Percentiles rank a stretch among this genome's conserved stretches.
phyloP scores from a whole-genome alignment of 2,329 filamentous ascomycete genomes.

The Shiraia sp. region DNA sequence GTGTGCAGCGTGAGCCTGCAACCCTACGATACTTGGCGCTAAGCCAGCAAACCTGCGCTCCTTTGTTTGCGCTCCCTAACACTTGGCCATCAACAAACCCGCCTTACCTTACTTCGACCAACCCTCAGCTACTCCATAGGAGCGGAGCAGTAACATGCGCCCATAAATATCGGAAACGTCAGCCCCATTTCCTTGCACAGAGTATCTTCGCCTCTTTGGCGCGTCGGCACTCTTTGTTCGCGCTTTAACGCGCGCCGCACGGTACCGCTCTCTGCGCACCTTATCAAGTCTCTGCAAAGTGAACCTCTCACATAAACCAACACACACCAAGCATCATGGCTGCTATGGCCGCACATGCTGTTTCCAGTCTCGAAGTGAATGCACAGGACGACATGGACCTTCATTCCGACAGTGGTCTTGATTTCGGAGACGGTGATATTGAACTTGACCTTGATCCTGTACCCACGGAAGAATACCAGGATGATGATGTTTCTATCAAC shows the following conservation, averaged over 20 bases:
- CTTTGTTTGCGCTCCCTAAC: neutral
- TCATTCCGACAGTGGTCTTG: conserved; percentile 51
- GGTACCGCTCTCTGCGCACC: neutral
- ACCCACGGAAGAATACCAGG: conserved; percentile 17
- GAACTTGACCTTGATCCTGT: conserved; percentile 57
- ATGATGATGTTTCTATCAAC: conserved; percentile 61
- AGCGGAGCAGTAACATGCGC: too few species aligned
- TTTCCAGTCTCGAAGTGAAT: conserved; percentile 34
- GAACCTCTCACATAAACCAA: neutral
- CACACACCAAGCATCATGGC: conserved; percentile 13
- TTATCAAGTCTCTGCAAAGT: conserved; percentile 1
- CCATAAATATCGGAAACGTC: too few species aligned
- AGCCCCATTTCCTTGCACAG: too few species aligned
- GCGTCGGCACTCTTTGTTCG: conserved; percentile 13
- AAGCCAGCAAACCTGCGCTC: neutral
- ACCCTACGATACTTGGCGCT: too few species aligned
- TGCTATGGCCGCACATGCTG: conserved; percentile 25
- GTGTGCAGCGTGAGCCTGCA: too few species aligned
- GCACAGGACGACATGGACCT: conserved; percentile 59
- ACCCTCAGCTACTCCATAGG: too few species aligned
- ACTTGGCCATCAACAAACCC: too few species aligned
- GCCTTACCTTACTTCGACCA: too few species aligned
- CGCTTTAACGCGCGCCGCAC: conserved; percentile 23
- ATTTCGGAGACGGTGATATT: conserved; percentile 60
- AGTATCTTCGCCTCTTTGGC: too few species aligned